phyloP scores from a whole-genome alignment of 495 filamentous ascomycete genomes.

The Jackrogersella multiformis region DNA sequence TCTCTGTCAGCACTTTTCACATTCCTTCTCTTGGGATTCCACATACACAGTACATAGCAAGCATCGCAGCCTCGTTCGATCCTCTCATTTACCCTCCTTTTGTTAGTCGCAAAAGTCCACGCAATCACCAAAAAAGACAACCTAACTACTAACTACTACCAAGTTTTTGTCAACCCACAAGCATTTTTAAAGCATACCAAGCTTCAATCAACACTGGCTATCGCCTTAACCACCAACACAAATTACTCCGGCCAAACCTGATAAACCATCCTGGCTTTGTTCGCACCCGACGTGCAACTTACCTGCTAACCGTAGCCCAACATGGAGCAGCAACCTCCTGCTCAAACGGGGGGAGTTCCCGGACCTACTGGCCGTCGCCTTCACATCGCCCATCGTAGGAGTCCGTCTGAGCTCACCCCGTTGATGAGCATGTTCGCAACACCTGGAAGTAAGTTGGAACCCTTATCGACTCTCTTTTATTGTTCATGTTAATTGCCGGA shows the following conservation, averaged over 20 bases:
- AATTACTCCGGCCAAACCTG: slow-evolving; percentile 25
- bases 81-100: slow-evolving; percentile 60
- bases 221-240: slow-evolving; percentile 34
- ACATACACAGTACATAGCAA: slow-evolving; percentile 22
- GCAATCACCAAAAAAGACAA: slow-evolving; percentile 43
- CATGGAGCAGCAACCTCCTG: slow-evolving; percentile 83
- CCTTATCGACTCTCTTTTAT: slow-evolving; percentile 5
- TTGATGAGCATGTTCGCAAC: slow-evolving; percentile 90
- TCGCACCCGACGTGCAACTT: slow-evolving; percentile 63
- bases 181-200: slow-evolving; percentile 11
- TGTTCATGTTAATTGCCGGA: slow-evolving; percentile 13
- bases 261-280: slow-evolving; percentile 10
- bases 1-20: slow-evolving; percentile 45
- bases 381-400: slow-evolving; percentile 96
- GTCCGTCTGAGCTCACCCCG: slow-evolving; percentile 96
- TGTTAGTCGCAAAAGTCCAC: slow-evolving; percentile 50
- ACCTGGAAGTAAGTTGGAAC: slow-evolving; percentile 60
- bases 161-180: slow-evolving; percentile 31
- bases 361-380: slow-evolving; percentile 89
- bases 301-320: slow-evolving; percentile 39
- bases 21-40: slow-evolving; percentile 46
- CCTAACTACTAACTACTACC: slow-evolving; percentile 21
- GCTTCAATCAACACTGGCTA: slow-evolving; percentile 33
- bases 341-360: slow-evolving; percentile 69
- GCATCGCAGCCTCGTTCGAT: slow-evolving; percentile 48